A percentile compares a stretch with the other conserved stretches of the same genome.
phyloP scores from a whole-genome alignment of 1,284 basidiomycete genomes.

The Cryptococcus sp. region DNA sequence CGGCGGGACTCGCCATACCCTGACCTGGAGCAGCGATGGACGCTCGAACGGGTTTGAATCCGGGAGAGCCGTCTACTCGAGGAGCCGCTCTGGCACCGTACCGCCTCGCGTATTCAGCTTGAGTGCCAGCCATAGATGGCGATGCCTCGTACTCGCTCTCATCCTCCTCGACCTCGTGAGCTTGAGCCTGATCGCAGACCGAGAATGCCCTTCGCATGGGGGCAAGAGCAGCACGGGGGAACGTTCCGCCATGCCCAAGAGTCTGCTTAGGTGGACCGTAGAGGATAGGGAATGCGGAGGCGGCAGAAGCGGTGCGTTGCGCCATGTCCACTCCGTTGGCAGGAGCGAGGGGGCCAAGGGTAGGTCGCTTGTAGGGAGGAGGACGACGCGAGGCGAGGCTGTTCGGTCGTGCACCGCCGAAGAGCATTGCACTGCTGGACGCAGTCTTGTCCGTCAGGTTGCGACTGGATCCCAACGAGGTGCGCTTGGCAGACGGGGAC shows the following conservation, averaged over 20 bases:
- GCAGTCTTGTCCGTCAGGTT: constrained; percentile 36
- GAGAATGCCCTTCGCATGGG: constrained; percentile 52
- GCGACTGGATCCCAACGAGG: constrained; percentile 29
- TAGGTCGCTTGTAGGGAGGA: constrained; percentile 33
- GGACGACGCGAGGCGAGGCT: constrained; percentile 32
- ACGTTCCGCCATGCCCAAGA: constrained; percentile 24
- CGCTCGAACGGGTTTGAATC: constrained; percentile 29
- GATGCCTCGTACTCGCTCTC: constrained; percentile 46
- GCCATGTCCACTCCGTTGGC: constrained; percentile 17
- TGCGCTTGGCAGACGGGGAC: constrained; percentile 48
- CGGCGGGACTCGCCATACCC: constrained; percentile 21
- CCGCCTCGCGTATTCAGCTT: constrained; percentile 38
- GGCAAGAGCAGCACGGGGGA: constrained; percentile 30
- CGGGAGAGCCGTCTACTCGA: constrained; percentile 44
- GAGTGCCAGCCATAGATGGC: constrained; percentile 38
- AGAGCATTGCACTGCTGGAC: constrained; percentile 42
- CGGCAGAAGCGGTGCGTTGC: constrained; percentile 27
- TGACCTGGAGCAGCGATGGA: constrained; percentile 17
- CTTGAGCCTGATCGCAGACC: constrained; percentile 44
- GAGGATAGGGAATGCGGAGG: constrained; percentile 47
- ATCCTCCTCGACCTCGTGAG: constrained; percentile 37
- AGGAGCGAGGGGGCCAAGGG: constrained; percentile 24
- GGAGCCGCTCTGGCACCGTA: constrained; percentile 30
- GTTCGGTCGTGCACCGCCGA: constrained; percentile 27
- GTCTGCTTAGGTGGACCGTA: constrained; percentile 28